A percentile compares a stretch with the other conserved stretches of the same genome.
Conservation (phyloP, 2,329 filamentous ascomycete genomes). For the Penicillium brasilianum region DNA sequence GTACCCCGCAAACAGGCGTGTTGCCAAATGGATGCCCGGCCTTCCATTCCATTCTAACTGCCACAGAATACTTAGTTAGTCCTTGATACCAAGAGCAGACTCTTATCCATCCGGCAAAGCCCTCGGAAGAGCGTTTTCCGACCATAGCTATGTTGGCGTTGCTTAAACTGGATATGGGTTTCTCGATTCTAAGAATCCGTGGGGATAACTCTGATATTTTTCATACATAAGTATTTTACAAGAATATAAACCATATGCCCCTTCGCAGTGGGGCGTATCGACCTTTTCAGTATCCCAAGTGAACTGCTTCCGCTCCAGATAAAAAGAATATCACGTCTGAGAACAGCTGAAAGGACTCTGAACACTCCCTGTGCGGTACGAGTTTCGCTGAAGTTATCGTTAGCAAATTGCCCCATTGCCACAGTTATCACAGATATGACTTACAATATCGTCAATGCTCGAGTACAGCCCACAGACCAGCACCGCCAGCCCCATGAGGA, state of each 20-base stretch:
- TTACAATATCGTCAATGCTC: conserved; percentile 46
- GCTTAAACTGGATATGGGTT: neutral
- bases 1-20: too few relatives aligned
- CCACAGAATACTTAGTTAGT: neutral
- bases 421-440: conserved; percentile 13
- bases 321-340: neutral
- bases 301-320: neutral
- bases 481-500: conserved; percentile 73
- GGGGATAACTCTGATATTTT: neutral
- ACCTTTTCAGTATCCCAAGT: neutral
- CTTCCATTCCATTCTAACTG: neutral
- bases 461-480: conserved; percentile 77
- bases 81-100: neutral
- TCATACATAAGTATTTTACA: neutral
- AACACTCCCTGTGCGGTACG: conserved; percentile 4
- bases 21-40: neutral
- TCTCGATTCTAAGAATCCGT: neutral
- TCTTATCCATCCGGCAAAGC: neutral
- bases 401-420: neutral
- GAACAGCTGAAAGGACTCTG: conserved; percentile 9
- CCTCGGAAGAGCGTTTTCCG: neutral
- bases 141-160: neutral
- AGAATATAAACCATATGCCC: neutral
- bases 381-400: neutral
- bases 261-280: neutral